Conservation (phyloP, 2,329 filamentous ascomycete species). For the Diaporthe vaccinii region DNA sequence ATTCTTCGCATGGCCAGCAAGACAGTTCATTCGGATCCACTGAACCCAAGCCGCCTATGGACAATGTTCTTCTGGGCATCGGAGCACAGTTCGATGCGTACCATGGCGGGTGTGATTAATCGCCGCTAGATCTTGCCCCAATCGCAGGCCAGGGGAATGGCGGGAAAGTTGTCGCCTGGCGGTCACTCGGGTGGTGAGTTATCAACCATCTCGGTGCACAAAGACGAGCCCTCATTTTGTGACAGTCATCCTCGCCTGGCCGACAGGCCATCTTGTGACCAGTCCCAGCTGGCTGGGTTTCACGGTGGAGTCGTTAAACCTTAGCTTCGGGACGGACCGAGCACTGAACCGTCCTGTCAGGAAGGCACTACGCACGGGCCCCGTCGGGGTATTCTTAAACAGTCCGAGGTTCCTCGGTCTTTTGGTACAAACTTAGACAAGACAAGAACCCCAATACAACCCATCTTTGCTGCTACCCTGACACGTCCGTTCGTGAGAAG, state of each 20-base stretch:
- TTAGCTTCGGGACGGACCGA: slow-evolving; percentile 23
- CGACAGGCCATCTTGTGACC: not conserved
- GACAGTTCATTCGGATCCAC: no score
- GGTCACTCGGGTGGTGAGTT: not conserved
- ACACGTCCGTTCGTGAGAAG: not conserved
- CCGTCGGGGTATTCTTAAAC: no score
- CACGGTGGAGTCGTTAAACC: not conserved
- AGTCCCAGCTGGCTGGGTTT: not conserved
- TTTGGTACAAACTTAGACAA: no score
- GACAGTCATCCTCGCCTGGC: not conserved
- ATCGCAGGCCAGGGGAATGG: no score
- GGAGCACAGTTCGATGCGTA: slow-evolving; percentile 25
- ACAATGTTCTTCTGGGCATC: not conserved
- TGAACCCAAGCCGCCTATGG: not conserved
- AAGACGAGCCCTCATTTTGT: not conserved
- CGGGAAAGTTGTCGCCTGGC: not conserved
- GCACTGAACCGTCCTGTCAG: not conserved
- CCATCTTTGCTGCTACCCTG: no score
- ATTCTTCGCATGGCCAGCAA: not conserved
- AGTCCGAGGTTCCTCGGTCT: no score
- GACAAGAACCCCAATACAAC: no score
- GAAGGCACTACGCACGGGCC: no score
- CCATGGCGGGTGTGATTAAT: not conserved
- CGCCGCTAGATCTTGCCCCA: not conserved
- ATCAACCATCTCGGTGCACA: not conserved